Evolutionary conservation across 768 basidiomycete genomes (phyloP).

Genomic region (Termitomyces sp.): DNA sequence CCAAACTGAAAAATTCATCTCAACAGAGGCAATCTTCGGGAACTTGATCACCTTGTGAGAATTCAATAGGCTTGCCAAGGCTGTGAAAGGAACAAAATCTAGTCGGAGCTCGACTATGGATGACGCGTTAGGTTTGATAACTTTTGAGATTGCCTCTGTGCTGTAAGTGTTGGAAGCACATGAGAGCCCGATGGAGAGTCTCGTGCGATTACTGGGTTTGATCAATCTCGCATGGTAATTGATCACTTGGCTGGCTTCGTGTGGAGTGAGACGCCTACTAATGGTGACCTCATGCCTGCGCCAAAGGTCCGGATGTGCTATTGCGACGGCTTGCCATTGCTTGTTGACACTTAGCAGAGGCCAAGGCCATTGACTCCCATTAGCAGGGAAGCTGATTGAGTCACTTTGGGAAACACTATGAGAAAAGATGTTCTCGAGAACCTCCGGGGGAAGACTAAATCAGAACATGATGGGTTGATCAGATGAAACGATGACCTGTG

Average conservation of each 20-base stretch:
- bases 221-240: conserved; percentile 4
- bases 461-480: neutral
- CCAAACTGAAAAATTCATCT: conserved; percentile 5
- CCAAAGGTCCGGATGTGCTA: conserved; percentile 7
- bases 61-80: neutral
- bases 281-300: conserved; percentile 3
- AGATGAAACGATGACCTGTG: neutral
- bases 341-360: conserved; percentile 8
- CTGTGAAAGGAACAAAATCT: conserved; percentile 5
- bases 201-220: neutral
- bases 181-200: conserved; percentile 5
- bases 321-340: conserved; percentile 5
- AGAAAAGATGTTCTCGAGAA: conserved; percentile 11
- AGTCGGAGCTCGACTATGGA: conserved; percentile 2
- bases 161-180: conserved; percentile 1
- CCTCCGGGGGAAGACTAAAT: conserved; percentile 4
- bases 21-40: neutral
- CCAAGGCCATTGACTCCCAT: conserved; percentile 7
- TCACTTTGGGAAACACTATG: neutral
- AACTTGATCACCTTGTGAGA: neutral
- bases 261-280: conserved; percentile 3
- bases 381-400: neutral
- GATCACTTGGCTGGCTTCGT: conserved; percentile 3
- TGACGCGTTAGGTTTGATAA: conserved; percentile 2
- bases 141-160: neutral